Base-by-base conservation (phyloP, 768 basidiomycete species). In the Leucogyrophana mollusca region DNA sequence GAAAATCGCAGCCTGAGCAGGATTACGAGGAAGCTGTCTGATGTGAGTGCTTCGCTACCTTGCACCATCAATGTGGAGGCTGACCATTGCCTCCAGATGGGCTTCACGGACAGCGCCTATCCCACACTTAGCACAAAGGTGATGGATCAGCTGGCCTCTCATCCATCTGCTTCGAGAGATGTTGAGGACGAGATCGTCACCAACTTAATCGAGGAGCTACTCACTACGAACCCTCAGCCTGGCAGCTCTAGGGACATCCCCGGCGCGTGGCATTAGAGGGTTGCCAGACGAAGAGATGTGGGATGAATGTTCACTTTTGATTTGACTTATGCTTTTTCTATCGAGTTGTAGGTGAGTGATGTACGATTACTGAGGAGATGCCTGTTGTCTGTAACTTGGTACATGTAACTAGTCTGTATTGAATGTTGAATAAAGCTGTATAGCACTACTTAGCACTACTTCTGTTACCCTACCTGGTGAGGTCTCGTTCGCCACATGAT, bases 151-250 rank as follows among this genome's bases (percentile, higher is more conserved):
- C 52, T 87, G 48, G 74, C 73, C 9, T 46, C 49, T n/a, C 68
- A 66, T 47, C 50, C 65, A 16, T 52, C 58, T n/a, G 52, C 75
- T 9, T 69, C 67, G 20, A 81, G 78, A 53, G 83, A 84, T 9
- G 62, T 62, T 1, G 85, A 87, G 59, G 83, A 85, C 53, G 76
- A 83, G 45, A 76, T 86, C 43, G 79, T 85, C 24, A 84, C 82
- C 10, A 78, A 70, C 5, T 52, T 87, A 53, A 62, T 85, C 37
- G 77, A 87, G 53, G 79, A 79, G 34, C 66, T 87, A 40, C 63
- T 85, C 36, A 68, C 78, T 4, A 62, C 62, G 48, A 60, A 65
- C 8, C 68, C 72, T 25, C 70, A 65, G 2, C 71, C 68, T 36
- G 57, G 65, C 30, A 52, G 65, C 38, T 58, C 68, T 24, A 55